Base-by-base conservation (phyloP, 2,329 filamentous ascomycete species). In the Alternaria gansuensis region DNA sequence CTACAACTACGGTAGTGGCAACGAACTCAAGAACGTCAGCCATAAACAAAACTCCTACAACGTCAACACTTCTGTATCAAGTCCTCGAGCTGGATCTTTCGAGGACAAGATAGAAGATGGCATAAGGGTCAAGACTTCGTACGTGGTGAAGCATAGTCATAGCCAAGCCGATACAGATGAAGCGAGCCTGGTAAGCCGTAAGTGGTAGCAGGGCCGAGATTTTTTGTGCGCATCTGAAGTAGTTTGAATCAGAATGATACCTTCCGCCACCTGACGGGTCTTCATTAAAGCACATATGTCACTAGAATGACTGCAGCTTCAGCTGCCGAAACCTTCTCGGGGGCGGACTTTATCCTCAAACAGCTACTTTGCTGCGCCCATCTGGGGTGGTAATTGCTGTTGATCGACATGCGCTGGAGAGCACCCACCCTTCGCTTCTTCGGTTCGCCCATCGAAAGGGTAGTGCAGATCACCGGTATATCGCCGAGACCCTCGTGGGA, bases 1-100 rank as follows among this genome's bases (percentile, higher is more conserved):
- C 57, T 67, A 68, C 33, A 66, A 70, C 46, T 72, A 70, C 40
- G 69, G 70, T 37, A 71, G 64, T 21, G 57, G 61, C 39, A 70
- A 67, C 40, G 67, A 70, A 39, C 57, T 70, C 36, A 58, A 51
- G 7, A 59, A 63, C 44, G 24, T 68, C 11, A 64, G 62, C 33
- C 54, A 62, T n/a, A 61, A 45, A 36, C 50, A 51, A 11, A 48
- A 39, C 14, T 57, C 64, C n/a, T 56, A 58, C 29, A 44, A 57
- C 41, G 23, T 37, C 45, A 50, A 60, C 28, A 52, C 48, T 4
- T 59, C 44, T 52, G 51, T 45, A 52, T 39, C 37, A 28, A 51
- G 36, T 43, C 62, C 46, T 51, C 60, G 13, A 23, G 36, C 26
- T 3, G 21, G 24, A 11, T 55, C 59, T n/a, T 26, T 31, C 26